Evolutionary conservation across 2,329 filamentous ascomycete species (phyloP), one percentile per base, ranked within the genome.

Genomic region (Diaporthe vexans): DNA sequence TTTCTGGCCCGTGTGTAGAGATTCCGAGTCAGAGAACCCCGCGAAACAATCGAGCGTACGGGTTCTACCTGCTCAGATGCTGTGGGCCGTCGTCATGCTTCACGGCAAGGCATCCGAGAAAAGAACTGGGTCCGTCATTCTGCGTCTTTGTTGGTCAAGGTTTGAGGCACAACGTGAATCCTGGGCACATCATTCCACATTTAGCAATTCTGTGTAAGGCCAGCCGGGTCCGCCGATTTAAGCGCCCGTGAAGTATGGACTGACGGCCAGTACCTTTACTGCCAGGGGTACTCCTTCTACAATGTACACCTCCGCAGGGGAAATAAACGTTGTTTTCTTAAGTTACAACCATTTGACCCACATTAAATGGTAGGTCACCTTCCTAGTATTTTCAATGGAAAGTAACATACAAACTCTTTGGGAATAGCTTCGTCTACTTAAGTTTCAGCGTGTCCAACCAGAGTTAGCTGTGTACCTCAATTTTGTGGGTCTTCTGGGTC

Each of bases 41-140:
- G 63, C 63, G 61, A 67, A 67, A 67, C 63, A 67, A 52, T 52
- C 21, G 63, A 37, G 15, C 46, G n/a, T 24, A 29, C 46, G 61
- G 43, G 19, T 26, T 33, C 9, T 10, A 65, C 37, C 43, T 19
- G 29, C 43, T 65, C 26, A 67, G 46, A 51, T 67, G 46, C n/a
- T 24, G 61, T 51, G 29, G 43, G 1, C 46, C 26, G 26, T 67
- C 24, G 29, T 67, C 43, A 52, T 67, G 63, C 46, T 40, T 4
- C 63, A 67, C 63, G 63, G 63, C 63, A 67, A 37, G 33, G 29
- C 63, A 52, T 67, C 63, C 29, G 43, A 52, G 29, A 40, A 46
- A 46, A 24, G 33, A 17, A 33, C 15, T 19, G 43, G 26, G 29
- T 52, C 33, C 63, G 63, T 67, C 63, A 52, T 67, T 52, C 46